A percentile compares a stretch with the other conserved stretches of the same genome.
phyloP scores from a whole-genome alignment of 805 yeast genomes.

The Candida morakotiae region DNA sequence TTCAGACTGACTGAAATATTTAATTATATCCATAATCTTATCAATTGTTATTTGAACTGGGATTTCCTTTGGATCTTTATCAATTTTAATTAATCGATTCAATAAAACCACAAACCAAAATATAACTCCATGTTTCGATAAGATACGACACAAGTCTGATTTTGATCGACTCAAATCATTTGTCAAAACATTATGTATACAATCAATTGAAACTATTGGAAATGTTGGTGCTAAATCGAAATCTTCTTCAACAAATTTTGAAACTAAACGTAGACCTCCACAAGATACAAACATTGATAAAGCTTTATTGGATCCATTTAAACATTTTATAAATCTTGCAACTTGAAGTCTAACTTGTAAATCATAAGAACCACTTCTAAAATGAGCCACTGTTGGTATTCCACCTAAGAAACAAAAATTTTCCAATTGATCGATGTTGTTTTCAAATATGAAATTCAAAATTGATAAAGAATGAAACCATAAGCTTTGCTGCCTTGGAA shows the following conservation, averaged over 20 bases:
- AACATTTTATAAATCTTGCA: conserved; percentile 28
- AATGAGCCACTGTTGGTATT: conserved; percentile 37
- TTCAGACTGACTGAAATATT: conserved; percentile 44
- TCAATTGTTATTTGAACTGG: conserved; percentile 15
- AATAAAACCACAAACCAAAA: conserved; percentile 41
- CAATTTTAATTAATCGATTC: conserved; percentile 24
- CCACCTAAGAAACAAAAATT: conserved; percentile 42
- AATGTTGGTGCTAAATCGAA: conserved; percentile 34
- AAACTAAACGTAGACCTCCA: conserved; percentile 42
- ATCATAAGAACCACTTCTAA: conserved; percentile 27
- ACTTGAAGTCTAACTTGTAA: conserved; percentile 33
- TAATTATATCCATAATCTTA: conserved; percentile 33
- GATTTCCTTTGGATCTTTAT: neutral
- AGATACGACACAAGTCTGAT: conserved; percentile 38
- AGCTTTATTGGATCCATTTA: conserved; percentile 31
- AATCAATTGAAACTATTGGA: conserved; percentile 33
- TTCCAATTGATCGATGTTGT: conserved; percentile 29
- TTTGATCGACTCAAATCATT: conserved; percentile 34
- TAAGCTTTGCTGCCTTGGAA: conserved; percentile 24
- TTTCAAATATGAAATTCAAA: conserved; percentile 30
- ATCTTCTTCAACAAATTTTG: conserved; percentile 45
- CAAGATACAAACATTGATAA: conserved; percentile 39
- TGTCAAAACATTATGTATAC: conserved; percentile 31
- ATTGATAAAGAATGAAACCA: conserved; percentile 36
- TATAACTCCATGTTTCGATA: conserved; percentile 39